These are phyloP conservation scores for Mucor irregularis DNA, from an alignment of 371 early-diverging fungal species.

Conservation along the genomic window DNA sequence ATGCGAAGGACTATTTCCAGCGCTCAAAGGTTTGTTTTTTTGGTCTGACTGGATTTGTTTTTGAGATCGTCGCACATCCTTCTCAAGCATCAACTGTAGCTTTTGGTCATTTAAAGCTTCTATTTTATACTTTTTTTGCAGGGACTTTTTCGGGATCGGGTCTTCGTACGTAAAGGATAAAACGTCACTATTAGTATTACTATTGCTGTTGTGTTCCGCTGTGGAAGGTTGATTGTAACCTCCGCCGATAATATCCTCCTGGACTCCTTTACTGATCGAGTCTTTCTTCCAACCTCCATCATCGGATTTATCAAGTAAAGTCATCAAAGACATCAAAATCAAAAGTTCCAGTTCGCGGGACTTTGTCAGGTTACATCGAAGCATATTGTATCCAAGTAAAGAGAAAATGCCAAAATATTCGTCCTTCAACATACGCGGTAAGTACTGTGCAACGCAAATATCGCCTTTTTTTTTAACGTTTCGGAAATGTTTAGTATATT, in stretches of 20 bases:
- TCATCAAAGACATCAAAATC: conserved; percentile 36
- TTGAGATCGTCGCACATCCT: conserved; percentile 39
- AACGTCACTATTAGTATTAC: background rate
- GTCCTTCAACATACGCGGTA: conserved; percentile 42
- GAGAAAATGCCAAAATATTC: conserved; percentile 49
- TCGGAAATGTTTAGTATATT: background rate
- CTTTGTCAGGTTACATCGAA: conserved; percentile 22
- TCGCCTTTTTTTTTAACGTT: conserved; percentile 16
- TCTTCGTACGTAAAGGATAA: background rate
- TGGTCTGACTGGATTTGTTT: conserved; percentile 28
- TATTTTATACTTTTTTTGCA: conserved; percentile 22
- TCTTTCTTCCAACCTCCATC: conserved; percentile 34
- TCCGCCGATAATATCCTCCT: conserved; percentile 7
- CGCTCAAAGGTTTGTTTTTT: conserved; percentile 16
- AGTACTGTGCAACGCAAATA: conserved; percentile 46
- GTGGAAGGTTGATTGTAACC: background rate
- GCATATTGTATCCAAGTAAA: conserved; percentile 39
- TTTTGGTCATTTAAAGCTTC: conserved; percentile 37
- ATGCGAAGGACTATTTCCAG: conserved; percentile 20
- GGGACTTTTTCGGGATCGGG: conserved; percentile 23
- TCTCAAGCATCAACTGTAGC: conserved; percentile 35
- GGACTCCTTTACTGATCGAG: conserved; percentile 13
- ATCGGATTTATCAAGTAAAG: conserved; percentile 45
- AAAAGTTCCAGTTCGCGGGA: conserved; percentile 29
- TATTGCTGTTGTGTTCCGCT: conserved; percentile 3